These are phyloP conservation scores for Coniochaeta sp. DNA, from an alignment of 2,329 filamentous ascomycete species.

Conservation along the genomic window DNA sequence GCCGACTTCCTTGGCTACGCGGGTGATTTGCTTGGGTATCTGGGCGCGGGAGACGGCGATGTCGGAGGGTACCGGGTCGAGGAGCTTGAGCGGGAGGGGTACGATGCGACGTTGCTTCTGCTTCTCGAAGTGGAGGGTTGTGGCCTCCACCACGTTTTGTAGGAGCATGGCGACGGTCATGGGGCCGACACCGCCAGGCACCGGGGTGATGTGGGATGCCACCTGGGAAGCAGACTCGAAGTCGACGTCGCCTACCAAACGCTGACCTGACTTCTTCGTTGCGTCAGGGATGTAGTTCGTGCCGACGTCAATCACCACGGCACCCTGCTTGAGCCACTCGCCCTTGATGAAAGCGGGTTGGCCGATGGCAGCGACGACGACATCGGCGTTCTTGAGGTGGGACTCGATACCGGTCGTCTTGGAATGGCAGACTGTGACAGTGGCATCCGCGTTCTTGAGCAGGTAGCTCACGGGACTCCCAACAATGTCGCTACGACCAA, in stretches of 20 bases:
- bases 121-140: slow-evolving; percentile 72
- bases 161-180: slow-evolving; percentile 99
- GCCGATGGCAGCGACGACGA: slow-evolving; percentile 89
- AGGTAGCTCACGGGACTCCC: slow-evolving; percentile 95
- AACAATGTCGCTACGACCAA: slow-evolving; percentile 94
- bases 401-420: slow-evolving; percentile 68
- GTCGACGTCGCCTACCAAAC: slow-evolving; percentile 92
- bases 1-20: slow-evolving; percentile 78
- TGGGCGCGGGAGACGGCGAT: slow-evolving; percentile 88
- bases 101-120: slow-evolving; percentile 74
- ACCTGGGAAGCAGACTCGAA: slow-evolving; percentile 78
- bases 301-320: slow-evolving; percentile 94
- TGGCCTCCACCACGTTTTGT: slow-evolving; percentile 87
- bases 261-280: slow-evolving; percentile 84
- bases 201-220: slow-evolving; percentile 89
- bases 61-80: slow-evolving; percentile 84
- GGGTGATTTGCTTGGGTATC: slow-evolving; percentile 83
- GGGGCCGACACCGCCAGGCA: slow-evolving; percentile 91
- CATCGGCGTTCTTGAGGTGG: slow-evolving; percentile 76
- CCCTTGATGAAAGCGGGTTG: slow-evolving; percentile 83
- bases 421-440: slow-evolving; percentile 93
- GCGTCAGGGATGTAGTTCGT: slow-evolving; percentile 91
- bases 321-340: slow-evolving; percentile 90
- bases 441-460: slow-evolving; percentile 90
- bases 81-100: slow-evolving; percentile 75